Conservation (phyloP, 2,329 filamentous ascomycete species). For the Microdochium trichocladiopsis region DNA sequence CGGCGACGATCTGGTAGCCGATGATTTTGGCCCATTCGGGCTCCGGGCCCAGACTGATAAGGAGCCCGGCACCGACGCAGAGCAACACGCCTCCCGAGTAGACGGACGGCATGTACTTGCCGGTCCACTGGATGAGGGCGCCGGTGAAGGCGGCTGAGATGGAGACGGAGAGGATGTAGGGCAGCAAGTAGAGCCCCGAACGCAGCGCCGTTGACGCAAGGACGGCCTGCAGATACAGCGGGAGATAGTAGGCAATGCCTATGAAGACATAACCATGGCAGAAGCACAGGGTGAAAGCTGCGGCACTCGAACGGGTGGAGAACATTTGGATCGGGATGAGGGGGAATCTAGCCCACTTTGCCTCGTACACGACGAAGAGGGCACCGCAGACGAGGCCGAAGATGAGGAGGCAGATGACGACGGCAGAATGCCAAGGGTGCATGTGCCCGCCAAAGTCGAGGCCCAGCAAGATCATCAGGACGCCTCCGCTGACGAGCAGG, state of each 20-base stretch:
- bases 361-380: slow-evolving; percentile 55
- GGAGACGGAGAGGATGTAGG: too few species aligned
- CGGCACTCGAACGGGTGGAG: slow-evolving; percentile 44
- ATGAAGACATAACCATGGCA: slow-evolving; percentile 53
- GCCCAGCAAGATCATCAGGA: slow-evolving; percentile 63
- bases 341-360: slow-evolving; percentile 55
- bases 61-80: too few species aligned
- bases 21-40: too few species aligned
- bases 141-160: too few species aligned
- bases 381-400: slow-evolving; percentile 54
- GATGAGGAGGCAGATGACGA: slow-evolving; percentile 55
- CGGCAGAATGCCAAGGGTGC: slow-evolving; percentile 53
- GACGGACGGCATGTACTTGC: too few species aligned
- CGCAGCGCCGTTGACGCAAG: slow-evolving; percentile 51
- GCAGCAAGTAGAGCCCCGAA: slow-evolving; percentile 57
- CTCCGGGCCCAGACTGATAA: too few species aligned
- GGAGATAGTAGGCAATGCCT: slow-evolving; percentile 62
- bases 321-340: slow-evolving; percentile 64
- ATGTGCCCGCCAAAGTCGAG: slow-evolving; percentile 62
- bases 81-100: too few species aligned
- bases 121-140: too few species aligned
- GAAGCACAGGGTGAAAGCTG: slow-evolving; percentile 39
- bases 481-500: slow-evolving; percentile 54
- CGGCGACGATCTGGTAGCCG: too few species aligned
- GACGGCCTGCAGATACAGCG: slow-evolving; percentile 66